Percentiles rank a stretch among this genome's conserved stretches.
These are phyloP conservation scores for Salix dunnii DNA, from an alignment of 345 rosid species.

Conservation along the genomic window DNA sequence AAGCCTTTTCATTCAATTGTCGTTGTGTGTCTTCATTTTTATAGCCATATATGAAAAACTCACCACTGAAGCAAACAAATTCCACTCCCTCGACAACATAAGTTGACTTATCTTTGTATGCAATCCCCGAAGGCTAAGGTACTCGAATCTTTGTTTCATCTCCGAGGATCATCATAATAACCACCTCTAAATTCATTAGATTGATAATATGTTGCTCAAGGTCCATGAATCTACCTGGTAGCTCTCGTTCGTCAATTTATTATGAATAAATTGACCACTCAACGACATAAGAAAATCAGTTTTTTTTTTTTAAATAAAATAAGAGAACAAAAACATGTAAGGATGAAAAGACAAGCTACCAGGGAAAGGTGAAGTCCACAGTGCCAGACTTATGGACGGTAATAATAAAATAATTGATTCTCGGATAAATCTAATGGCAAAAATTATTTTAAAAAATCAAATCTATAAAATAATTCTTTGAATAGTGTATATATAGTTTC, in stretches of 20 bases:
- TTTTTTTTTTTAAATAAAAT: no score
- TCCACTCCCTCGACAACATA: conserved; percentile 92
- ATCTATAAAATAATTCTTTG: no score
- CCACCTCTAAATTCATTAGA: conserved; percentile 69
- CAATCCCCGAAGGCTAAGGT: conserved; percentile 76
- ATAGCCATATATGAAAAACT: conserved; percentile 83
- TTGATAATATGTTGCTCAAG: conserved; percentile 89
- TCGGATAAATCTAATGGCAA: no score
- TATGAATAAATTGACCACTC: conserved; percentile 90
- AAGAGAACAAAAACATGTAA: no score
- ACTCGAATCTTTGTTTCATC: conserved; percentile 87
- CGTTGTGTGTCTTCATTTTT: conserved; percentile 89
- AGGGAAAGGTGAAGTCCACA: no score
- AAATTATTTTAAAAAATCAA: no score
- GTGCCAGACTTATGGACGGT: no score
- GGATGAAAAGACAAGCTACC: no score
- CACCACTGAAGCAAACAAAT: conserved; percentile 86
- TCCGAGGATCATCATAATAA: conserved; percentile 69
- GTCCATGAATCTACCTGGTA: conserved; percentile 94
- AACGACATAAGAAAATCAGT: conserved; percentile 88
- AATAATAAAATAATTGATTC: no score
- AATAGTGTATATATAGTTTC: no score
- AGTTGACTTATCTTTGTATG: conserved; percentile 91
- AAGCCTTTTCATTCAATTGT: conserved; percentile 87
- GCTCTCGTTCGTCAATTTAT: conserved; percentile 88